Conservation (phyloP, 352 stramenopile species). For the Globisporangium orthogonon region DNA sequence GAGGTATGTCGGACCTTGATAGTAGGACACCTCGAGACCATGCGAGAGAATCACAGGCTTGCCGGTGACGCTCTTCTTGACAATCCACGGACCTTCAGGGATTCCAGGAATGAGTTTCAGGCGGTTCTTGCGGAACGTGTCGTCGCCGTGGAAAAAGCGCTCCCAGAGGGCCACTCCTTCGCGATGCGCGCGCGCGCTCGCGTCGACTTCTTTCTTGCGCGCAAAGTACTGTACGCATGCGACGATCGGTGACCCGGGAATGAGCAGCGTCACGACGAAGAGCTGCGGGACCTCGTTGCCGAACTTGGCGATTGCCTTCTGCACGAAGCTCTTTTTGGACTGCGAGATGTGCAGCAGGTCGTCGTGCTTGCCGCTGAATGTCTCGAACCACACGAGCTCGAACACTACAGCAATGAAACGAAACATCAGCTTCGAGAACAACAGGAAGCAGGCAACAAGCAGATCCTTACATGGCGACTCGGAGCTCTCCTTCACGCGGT, state of each 20-base stretch:
- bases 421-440: not conserved
- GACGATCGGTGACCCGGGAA: slow-evolving; percentile 59
- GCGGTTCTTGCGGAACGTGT: slow-evolving; percentile 60
- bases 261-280: slow-evolving; percentile 69
- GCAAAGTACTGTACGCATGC: slow-evolving; percentile 77
- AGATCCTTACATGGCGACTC: slow-evolving; percentile 46
- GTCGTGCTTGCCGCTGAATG: slow-evolving; percentile 61
- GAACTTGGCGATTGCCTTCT: slow-evolving; percentile 54
- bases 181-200: slow-evolving; percentile 10
- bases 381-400: slow-evolving; percentile 79
- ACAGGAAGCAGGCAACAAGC: not conserved
- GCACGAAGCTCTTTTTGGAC: slow-evolving; percentile 63
- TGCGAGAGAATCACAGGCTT: slow-evolving; percentile 78
- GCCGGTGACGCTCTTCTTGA: slow-evolving; percentile 72
- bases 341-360: slow-evolving; percentile 63
- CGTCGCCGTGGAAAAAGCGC: slow-evolving; percentile 52
- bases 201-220: slow-evolving; percentile 21
- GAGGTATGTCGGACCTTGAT: slow-evolving; percentile 50
- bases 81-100: slow-evolving; percentile 72
- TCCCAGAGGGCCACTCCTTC: slow-evolving; percentile 51
- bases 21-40: slow-evolving; percentile 57
- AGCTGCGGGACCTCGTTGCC: slow-evolving; percentile 62
- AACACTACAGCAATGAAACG: slow-evolving; percentile 37
- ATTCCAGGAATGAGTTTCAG: slow-evolving; percentile 80
- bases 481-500: slow-evolving; percentile 51